A percentile compares a stretch with the other conserved stretches of the same genome.
Conservation (phyloP, 805 yeast species). For the Zygosaccharomyces bisporus region DNA sequence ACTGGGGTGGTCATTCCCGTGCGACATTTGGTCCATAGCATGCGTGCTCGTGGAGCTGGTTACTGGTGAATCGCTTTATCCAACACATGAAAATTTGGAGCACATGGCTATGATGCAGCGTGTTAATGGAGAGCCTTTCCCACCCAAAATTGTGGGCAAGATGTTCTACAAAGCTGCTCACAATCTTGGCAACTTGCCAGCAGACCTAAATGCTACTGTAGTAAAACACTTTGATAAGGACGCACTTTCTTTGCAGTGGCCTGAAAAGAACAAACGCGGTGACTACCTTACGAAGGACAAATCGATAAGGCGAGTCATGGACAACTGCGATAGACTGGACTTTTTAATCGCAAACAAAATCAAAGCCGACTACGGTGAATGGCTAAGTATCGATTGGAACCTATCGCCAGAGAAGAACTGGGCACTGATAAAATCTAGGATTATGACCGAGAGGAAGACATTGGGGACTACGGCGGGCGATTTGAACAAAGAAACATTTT, state of each 20-base stretch:
- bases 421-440: slow-evolving; percentile 23
- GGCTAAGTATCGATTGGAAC: slow-evolving; percentile 32
- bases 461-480: slow-evolving; percentile 13
- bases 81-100: slow-evolving; percentile 90
- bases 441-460: slow-evolving; percentile 12
- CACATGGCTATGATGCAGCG: slow-evolving; percentile 94
- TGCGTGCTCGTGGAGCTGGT: slow-evolving; percentile 87
- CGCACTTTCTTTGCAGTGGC: slow-evolving; percentile 28
- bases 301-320: slow-evolving; percentile 32
- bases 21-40: slow-evolving; percentile 96
- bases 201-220: slow-evolving; percentile 33
- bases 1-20: slow-evolving; percentile 94
- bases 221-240: slow-evolving; percentile 32
- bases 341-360: slow-evolving; percentile 29
- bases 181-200: slow-evolving; percentile 34
- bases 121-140: slow-evolving; percentile 55
- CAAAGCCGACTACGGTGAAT: slow-evolving; percentile 27
- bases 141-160: slow-evolving; percentile 35
- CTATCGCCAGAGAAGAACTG: slow-evolving; percentile 33
- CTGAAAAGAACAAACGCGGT: slow-evolving; percentile 30
- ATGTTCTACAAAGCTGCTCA: slow-evolving; percentile 33
- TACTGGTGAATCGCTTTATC: slow-evolving; percentile 91
- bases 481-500: slow-evolving; percentile 55
- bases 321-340: slow-evolving; percentile 32
- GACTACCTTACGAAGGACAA: slow-evolving; percentile 29